Evolutionary conservation across 768 basidiomycete species (phyloP), one percentile per base, ranked within the genome.

Genomic region (Psilocybe cubensis): DNA sequence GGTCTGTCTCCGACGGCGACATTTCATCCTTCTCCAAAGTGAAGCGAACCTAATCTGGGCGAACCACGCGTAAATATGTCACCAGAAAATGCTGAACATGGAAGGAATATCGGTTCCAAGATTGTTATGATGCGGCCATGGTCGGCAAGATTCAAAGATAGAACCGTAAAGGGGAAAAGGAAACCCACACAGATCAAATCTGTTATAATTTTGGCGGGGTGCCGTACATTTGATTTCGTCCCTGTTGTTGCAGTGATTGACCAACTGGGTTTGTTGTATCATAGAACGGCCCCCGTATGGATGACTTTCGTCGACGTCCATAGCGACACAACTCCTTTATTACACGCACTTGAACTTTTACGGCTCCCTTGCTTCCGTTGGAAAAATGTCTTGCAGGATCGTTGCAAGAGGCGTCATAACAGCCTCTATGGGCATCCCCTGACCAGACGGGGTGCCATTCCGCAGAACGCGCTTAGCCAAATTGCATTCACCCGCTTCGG

Each of bases 101-200:
- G 74, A 67, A 74, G 60, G 56, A 48, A 61, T 56, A 59, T 58
- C 55, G 58, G 45, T 53, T 53, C 49, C 42, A 52, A 52, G 38
- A 25, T 38, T 52, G 45, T 55, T 56, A 56, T 52, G 67, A 63
- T 62, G 64, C 62, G 66, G 69, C 71, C 72, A 72, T 69, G 72
- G 72, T 79, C 79, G 79, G 77, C 76, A 76, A 75, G 77, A 80
- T 77, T 68, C 64, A 66, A 63, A 74, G 69, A 79, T 68, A 69
- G 65, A 62, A 63, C 67, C 70, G 61, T 55, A 69, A 75, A 68
- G 66, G 63, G 67, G 63, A 67, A 57, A 58, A 48, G 42, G 42
- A 66, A 71, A 68, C 72, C 64, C 69, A 72, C 69, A 72, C 69
- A 76, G 72, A 76, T 76, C 74, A 63, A 63, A 68, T 75, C 68